Percentiles rank a stretch among this genome's conserved stretches.
phyloP scores from a whole-genome alignment of 768 basidiomycete species.

The Boletus patriciae region DNA sequence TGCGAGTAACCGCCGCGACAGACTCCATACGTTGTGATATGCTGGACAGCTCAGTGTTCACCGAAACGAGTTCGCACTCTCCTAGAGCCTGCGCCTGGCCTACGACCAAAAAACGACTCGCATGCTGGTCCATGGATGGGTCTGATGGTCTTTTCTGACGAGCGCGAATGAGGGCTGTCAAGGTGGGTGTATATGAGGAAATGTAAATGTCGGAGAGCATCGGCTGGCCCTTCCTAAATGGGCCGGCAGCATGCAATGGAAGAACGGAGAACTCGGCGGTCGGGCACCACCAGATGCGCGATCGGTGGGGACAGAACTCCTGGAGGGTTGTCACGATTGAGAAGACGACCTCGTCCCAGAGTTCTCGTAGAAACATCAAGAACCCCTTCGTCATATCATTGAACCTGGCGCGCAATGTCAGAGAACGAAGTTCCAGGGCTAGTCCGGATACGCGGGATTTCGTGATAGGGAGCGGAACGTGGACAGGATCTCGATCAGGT shows the following conservation, averaged over 20 bases:
- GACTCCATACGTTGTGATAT: neutral
- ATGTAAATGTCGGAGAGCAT: neutral
- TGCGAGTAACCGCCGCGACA: neutral
- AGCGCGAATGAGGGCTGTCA: conserved; percentile 1
- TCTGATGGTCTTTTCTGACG: neutral
- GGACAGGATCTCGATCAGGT: neutral
- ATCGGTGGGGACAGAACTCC: neutral
- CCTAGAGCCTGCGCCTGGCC: conserved; percentile 2
- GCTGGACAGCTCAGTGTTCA: neutral
- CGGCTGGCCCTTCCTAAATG: neutral
- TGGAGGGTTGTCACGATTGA: conserved; percentile 10
- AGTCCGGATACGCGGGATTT: neutral
- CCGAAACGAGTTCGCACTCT: neutral
- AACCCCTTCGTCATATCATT: neutral
- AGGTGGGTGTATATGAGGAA: conserved; percentile 8
- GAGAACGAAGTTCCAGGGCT: neutral
- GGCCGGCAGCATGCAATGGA: neutral
- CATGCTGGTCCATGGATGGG: neutral
- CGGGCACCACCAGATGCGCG: conserved; percentile 15
- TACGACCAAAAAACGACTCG: neutral
- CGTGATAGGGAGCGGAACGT: neutral
- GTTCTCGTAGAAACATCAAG: conserved; percentile 1
- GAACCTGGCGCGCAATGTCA: neutral
- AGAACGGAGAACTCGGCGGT: conserved; percentile 7
- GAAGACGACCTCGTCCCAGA: conserved; percentile 19